Evolutionary conservation across 176 grass and related monocot species (phyloP), one percentile per base, ranked within the genome.

Genomic region (Dactylis glomerata): DNA sequence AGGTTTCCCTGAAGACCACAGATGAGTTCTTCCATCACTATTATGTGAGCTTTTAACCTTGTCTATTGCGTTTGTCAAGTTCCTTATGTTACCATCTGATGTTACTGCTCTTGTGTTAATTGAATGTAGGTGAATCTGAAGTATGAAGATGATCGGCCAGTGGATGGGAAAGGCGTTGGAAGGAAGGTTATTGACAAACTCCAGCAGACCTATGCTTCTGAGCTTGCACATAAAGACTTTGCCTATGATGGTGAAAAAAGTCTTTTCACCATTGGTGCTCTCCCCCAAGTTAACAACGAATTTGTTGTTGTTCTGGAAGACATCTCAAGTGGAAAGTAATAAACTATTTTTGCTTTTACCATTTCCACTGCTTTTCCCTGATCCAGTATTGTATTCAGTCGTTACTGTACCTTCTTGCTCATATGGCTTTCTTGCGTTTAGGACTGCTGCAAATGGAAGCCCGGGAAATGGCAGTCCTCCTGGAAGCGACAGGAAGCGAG

Each of bases 231-330:
- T 68, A 97, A 97, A 57, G 86, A 94, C 20, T 97, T 97, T 44
- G 95, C 95, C 0, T 97, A 97, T 86, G 95, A 97, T 89, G 95
- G 95, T 36, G 90, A 97, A 73, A 94, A 97, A 62, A 94, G 86
- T 51, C 79, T 97, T 8, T 97, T 97, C 52, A 97, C 95, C 33
- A 64, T 94, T 12, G 95, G 95, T 37, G 69, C 92, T 57, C 95
- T 97, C 31, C 95, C 92, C 57, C 84, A 91, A 69, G 34, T 85
- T 0, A 94, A 94, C 34, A 92, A 91, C 7, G 95, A 94, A 42
- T 97, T 97, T 30, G 88, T 63, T 12, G 92, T 97, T 1, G 90
- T 94, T 8, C 26, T 94, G 2, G 90, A 95, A 44, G 95, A 97
- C 5, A 6, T 90, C 10, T 88, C 91, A n/a, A 95, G 80, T 22